A percentile compares a stretch with the other conserved stretches of the same genome.
These are phyloP conservation scores for Amaranthus tricolor DNA, from an alignment of 179 eudicot species.

Conservation along the genomic window DNA sequence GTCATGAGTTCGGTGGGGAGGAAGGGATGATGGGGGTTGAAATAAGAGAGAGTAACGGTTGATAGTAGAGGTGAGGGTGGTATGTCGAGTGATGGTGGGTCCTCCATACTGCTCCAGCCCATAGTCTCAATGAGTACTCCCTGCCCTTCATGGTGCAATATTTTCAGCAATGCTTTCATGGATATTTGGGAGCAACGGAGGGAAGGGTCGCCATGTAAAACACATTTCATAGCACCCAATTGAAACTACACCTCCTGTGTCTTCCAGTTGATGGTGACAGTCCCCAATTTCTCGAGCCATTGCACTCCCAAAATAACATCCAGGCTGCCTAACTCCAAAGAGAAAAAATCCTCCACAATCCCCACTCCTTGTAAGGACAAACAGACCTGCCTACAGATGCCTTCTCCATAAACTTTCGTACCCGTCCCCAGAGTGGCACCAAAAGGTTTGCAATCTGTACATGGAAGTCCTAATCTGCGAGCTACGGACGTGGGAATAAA, in stretches of 20 bases:
- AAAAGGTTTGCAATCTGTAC: too few relatives aligned
- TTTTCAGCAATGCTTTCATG: not conserved
- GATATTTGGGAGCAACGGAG: not conserved
- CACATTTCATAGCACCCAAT: not conserved
- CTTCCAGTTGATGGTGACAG: not conserved
- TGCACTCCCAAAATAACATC: not conserved
- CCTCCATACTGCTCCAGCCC: too few relatives aligned
- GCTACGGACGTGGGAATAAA: too few relatives aligned
- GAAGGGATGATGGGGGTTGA: too few relatives aligned
- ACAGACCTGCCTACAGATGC: not conserved
- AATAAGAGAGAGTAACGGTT: too few relatives aligned
- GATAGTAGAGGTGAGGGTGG: too few relatives aligned
- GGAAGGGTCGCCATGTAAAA: not conserved
- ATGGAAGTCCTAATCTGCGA: too few relatives aligned
- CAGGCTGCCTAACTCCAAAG: not conserved
- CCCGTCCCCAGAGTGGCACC: too few relatives aligned
- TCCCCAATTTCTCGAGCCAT: not conserved
- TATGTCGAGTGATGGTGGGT: too few relatives aligned
- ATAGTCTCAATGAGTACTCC: not conserved
- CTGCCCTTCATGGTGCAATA: not conserved
- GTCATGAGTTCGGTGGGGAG: too few relatives aligned
- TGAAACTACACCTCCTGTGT: not conserved
- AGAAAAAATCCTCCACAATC: not conserved
- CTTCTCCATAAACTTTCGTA: not conserved
- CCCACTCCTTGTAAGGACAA: not conserved